Conservation (phyloP, 1,284 basidiomycete species). For the Trichosporon sp. region DNA sequence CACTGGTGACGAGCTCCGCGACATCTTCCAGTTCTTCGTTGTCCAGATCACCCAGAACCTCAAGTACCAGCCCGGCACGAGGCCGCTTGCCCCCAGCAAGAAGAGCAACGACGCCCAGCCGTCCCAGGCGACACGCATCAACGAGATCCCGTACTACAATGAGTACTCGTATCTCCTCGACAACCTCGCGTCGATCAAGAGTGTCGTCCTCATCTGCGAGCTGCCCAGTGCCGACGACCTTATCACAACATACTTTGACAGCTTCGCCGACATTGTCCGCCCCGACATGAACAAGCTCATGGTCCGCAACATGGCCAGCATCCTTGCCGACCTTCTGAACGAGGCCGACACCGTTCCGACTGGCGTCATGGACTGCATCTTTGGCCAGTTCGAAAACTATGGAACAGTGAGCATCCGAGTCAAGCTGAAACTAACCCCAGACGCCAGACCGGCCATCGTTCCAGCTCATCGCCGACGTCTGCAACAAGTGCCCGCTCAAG, state of each 20-base stretch:
- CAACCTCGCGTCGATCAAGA: conserved; percentile 87
- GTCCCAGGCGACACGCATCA: conserved; percentile 50
- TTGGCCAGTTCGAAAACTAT: conserved; percentile 80
- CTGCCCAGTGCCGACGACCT: conserved; percentile 80
- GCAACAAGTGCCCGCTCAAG: conserved; percentile 75
- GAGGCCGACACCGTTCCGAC: conserved; percentile 70
- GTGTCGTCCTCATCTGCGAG: conserved; percentile 87
- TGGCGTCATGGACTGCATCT: conserved; percentile 73
- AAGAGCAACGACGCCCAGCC: conserved; percentile 34
- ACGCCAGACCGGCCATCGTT: conserved; percentile 70
- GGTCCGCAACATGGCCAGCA: conserved; percentile 79
- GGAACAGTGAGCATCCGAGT: conserved; percentile 31
- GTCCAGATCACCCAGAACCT: conserved; percentile 72
- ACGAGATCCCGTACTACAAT: conserved; percentile 62
- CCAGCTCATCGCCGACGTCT: conserved; percentile 81
- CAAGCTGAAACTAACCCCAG: conserved; percentile 47
- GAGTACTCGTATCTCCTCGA: conserved; percentile 92
- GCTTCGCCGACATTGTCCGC: conserved; percentile 73
- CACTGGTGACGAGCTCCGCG: conserved; percentile 72
- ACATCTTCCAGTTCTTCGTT: conserved; percentile 94
- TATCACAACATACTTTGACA: conserved; percentile 74
- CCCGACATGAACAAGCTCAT: conserved; percentile 79
- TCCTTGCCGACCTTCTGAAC: conserved; percentile 83
- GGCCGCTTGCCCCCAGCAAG: conserved; percentile 29
- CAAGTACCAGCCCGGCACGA: conserved; percentile 55